These are phyloP conservation scores for Cladosporium halotolerans DNA, from an alignment of 2,329 filamentous ascomycete species.

Conservation along the genomic window DNA sequence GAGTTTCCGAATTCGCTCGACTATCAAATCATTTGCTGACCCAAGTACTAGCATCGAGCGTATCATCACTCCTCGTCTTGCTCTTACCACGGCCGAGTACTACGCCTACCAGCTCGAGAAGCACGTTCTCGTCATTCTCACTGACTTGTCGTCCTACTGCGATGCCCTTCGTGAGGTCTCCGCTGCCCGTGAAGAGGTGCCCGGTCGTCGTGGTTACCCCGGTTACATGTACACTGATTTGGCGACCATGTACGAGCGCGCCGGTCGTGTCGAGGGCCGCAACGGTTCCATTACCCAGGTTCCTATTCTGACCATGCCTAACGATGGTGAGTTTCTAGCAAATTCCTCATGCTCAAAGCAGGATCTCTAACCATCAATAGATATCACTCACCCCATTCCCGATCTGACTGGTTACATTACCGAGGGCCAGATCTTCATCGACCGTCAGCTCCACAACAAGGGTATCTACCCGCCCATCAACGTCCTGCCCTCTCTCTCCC, in stretches of 20 bases:
- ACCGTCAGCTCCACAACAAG: conserved; percentile 90
- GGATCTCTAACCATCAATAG: conserved; percentile 32
- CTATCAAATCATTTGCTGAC: conserved; percentile 18
- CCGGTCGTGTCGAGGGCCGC: conserved; percentile 90
- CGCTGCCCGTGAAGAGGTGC: conserved; percentile 95
- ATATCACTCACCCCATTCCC: conserved; percentile 98
- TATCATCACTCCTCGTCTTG: conserved; percentile 98
- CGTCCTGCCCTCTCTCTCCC: conserved; percentile 92
- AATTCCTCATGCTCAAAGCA: background rate
- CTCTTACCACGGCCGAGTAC: conserved; percentile 97
- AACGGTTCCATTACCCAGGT: conserved; percentile 99
- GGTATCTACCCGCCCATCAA: conserved; percentile 99
- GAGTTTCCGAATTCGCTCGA: conserved; percentile 31
- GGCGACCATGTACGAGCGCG: conserved; percentile 99
- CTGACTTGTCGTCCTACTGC: conserved; percentile 95
- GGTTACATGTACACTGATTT: conserved; percentile 99
- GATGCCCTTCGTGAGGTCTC: conserved; percentile 98
- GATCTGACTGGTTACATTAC: conserved; percentile 99
- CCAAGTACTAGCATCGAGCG: conserved; percentile 71
- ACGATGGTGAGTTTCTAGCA: conserved; percentile 63
- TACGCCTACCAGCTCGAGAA: conserved; percentile 99
- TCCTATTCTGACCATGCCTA: conserved; percentile 98
- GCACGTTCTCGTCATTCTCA: conserved; percentile 97
- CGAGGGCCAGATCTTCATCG: conserved; percentile 96
- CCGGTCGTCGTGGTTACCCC: conserved; percentile 96